A percentile compares a stretch with the other conserved stretches of the same genome.
These are phyloP conservation scores for Talaromyces sp. DNA, from an alignment of 2,329 filamentous ascomycete genomes.

Conservation along the genomic window DNA sequence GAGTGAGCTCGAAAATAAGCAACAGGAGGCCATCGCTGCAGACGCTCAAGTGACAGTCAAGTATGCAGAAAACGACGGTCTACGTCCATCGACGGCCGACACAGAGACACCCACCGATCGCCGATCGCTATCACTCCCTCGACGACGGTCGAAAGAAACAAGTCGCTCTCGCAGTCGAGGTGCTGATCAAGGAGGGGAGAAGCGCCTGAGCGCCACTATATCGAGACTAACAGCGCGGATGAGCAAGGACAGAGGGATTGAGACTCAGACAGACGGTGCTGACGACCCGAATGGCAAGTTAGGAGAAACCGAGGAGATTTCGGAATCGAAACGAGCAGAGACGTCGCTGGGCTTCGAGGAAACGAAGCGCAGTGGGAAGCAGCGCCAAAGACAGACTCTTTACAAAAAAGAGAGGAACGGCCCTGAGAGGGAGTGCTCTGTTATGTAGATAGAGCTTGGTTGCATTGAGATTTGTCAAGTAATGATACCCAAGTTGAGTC, in stretches of 20 bases:
- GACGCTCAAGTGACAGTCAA: conserved; percentile 20
- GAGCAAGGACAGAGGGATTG: conserved; percentile 7
- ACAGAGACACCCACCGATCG: conserved; percentile 4
- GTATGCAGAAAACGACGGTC: conserved; percentile 17
- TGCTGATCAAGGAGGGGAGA: conserved; percentile 30
- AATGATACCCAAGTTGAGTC: not conserved
- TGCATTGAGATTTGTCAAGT: not conserved
- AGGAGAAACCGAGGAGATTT: not conserved
- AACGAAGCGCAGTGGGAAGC: conserved; percentile 19
- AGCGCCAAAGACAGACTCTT: conserved; percentile 24
- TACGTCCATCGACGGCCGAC: not conserved
- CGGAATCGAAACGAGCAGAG: not conserved
- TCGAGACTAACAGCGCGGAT: conserved; percentile 24
- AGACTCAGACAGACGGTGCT: not conserved
- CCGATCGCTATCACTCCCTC: conserved; percentile 20
- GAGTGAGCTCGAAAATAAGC: conserved; percentile 16
- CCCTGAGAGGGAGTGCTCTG: conserved; percentile 38
- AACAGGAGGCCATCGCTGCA: conserved; percentile 22
- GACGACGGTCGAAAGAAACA: conserved; percentile 22
- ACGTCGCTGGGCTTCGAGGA: conserved; percentile 18
- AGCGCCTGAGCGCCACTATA: conserved; percentile 28
- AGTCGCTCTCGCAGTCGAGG: conserved; percentile 30
- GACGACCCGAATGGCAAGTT: not conserved
- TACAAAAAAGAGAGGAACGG: conserved; percentile 30
- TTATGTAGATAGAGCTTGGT: conserved; percentile 28